Evolutionary conservation across 805 yeast genomes (phyloP).

Genomic region (Cyberlindnera samutprakarnensis): DNA sequence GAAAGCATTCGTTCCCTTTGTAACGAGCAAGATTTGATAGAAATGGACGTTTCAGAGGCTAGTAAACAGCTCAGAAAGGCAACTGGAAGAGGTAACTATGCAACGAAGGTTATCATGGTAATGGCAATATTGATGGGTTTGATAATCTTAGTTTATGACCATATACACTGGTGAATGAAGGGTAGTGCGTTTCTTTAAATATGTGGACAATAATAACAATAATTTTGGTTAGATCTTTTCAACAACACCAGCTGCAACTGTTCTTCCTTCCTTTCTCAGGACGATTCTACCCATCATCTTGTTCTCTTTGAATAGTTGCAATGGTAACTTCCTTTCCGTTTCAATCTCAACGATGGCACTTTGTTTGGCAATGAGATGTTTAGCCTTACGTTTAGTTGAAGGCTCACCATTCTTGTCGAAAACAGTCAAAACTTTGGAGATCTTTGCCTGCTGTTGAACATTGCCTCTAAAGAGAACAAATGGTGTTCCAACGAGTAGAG

Average conservation of each 20-base stretch:
- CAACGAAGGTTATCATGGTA: slow-evolving; percentile 50
- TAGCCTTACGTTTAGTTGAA: slow-evolving; percentile 71
- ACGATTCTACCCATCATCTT: slow-evolving; percentile 97
- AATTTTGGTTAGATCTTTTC: slow-evolving; percentile 44
- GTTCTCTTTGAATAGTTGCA: slow-evolving; percentile 89
- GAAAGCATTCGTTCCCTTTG: slow-evolving; percentile 56
- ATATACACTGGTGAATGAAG: slow-evolving; percentile 1
- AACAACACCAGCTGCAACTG: slow-evolving; percentile 99
- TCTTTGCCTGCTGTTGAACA: slow-evolving; percentile 87
- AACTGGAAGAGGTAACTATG: slow-evolving; percentile 51
- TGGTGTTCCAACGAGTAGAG: slow-evolving; percentile 83
- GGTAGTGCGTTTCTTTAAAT: no score
- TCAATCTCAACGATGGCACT: slow-evolving; percentile 90
- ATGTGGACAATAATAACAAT: no score
- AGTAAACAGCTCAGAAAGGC: slow-evolving; percentile 66
- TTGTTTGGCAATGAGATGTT: slow-evolving; percentile 94
- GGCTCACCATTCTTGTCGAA: slow-evolving; percentile 93
- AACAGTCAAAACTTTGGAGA: slow-evolving; percentile 72
- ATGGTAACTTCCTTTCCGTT: slow-evolving; percentile 81
- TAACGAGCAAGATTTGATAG: slow-evolving; percentile 61
- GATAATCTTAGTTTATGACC: slow-evolving; percentile 35
- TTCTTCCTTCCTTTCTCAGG: slow-evolving; percentile 98
- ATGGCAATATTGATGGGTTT: slow-evolving; percentile 50
- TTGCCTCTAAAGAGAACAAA: slow-evolving; percentile 92
- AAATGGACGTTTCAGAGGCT: slow-evolving; percentile 60